A percentile compares a stretch with the other conserved stretches of the same genome.
These are phyloP conservation scores for Aciculosporium take DNA, from an alignment of 2,329 filamentous ascomycete genomes.

Conservation along the genomic window DNA sequence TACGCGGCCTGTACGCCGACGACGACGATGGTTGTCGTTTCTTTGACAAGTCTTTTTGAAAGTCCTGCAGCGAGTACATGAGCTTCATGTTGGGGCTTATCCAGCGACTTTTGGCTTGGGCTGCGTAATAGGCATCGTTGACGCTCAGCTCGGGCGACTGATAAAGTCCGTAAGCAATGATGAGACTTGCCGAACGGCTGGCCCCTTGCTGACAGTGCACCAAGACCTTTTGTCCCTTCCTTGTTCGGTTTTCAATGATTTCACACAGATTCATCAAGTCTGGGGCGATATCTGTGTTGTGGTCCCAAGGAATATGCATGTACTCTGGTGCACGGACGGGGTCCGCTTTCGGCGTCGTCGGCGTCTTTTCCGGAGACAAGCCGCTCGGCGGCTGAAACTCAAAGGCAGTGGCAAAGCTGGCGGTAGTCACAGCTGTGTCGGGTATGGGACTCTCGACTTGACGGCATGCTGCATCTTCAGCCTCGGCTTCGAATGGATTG, in stretches of 20 bases:
- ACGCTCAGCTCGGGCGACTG: conserved; percentile 63
- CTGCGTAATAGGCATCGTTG: conserved; percentile 70
- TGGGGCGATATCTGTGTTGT: conserved; percentile 72
- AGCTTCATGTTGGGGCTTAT: conserved; percentile 87
- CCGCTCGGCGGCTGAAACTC: conserved; percentile 34
- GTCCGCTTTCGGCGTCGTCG: conserved; percentile 40
- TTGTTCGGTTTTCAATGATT: conserved; percentile 57
- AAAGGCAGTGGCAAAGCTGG: conserved; percentile 47
- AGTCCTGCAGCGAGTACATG: conserved; percentile 79
- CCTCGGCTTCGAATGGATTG: conserved; percentile 49
- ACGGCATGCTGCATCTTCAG: conserved; percentile 15
- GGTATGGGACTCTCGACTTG: conserved; percentile 27
- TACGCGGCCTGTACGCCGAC: conserved; percentile 33
- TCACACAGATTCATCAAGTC: conserved; percentile 65
- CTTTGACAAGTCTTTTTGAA: conserved; percentile 48
- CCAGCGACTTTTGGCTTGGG: conserved; percentile 71
- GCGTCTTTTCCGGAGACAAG: conserved; percentile 27
- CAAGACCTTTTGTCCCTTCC: conserved; percentile 62
- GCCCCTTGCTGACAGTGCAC: conserved; percentile 80
- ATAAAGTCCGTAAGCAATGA: conserved; percentile 75
- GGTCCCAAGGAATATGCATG: conserved; percentile 77
- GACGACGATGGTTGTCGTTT: conserved; percentile 29
- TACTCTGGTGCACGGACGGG: conserved; percentile 54
- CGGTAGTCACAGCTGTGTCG: conserved; percentile 43
- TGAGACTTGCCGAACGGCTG: conserved; percentile 70